These are phyloP conservation scores for Domatiomyces globalis DNA, from an alignment of 2,329 filamentous ascomycete genomes.

Conservation along the genomic window DNA sequence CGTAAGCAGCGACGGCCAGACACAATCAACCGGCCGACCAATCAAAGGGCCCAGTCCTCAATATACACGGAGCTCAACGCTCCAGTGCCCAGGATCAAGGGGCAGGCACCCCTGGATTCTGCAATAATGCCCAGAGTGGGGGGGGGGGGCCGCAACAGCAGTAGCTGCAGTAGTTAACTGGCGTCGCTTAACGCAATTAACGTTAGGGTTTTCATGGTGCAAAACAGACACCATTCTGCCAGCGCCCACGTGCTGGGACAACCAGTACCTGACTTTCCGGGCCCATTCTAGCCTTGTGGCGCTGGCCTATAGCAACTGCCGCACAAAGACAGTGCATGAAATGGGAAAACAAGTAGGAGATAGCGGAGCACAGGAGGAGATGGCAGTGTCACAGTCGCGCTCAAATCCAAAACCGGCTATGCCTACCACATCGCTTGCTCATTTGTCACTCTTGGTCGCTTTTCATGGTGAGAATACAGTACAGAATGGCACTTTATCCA, in stretches of 20 bases:
- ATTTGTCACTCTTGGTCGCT: background rate
- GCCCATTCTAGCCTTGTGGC: too few species aligned
- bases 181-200: background rate
- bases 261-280: too few species aligned
- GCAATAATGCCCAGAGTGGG: background rate
- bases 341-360: background rate
- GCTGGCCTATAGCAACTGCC: too few species aligned
- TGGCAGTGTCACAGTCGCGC: background rate
- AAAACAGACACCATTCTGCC: too few species aligned
- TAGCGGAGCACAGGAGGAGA: background rate
- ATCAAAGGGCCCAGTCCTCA: background rate
- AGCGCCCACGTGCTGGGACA: too few species aligned
- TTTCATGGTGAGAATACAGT: background rate
- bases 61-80: background rate
- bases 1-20: background rate
- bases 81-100: background rate
- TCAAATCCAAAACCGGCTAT: background rate
- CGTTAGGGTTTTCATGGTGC: too few species aligned
- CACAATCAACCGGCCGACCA: background rate
- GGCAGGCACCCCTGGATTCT: too few species aligned
- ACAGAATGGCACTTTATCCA: too few species aligned
- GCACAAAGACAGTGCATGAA: too few species aligned
- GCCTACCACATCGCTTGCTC: background rate
- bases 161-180: background rate
- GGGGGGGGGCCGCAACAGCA: background rate